Conservation (phyloP, 2,329 filamentous ascomycete species). For the Fonsecaea nubica region DNA sequence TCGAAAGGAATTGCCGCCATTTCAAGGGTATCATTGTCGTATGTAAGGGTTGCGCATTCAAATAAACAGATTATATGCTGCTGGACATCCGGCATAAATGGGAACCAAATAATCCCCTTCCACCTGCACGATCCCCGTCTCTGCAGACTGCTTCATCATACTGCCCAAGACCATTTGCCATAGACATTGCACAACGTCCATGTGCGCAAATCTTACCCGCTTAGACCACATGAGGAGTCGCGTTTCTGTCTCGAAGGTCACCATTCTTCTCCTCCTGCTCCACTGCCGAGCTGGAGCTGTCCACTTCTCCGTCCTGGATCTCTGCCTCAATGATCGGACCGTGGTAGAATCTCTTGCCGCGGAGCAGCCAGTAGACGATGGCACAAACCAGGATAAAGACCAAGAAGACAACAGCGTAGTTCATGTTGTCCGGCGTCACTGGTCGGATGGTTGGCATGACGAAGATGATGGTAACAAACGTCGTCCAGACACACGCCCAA, state of each 20-base stretch:
- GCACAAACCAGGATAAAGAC: conserved; percentile 55
- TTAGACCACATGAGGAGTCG: background rate
- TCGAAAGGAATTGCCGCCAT: background rate
- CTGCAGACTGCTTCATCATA: background rate
- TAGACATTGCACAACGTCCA: background rate
- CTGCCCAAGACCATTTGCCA: conserved; percentile 1
- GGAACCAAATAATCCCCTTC: background rate
- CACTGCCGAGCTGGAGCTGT: conserved; percentile 19
- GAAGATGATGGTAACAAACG: conserved; percentile 63
- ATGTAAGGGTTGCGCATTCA: background rate
- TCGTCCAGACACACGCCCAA: conserved; percentile 60
- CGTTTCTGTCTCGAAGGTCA: conserved; percentile 1
- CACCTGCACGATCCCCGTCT: background rate
- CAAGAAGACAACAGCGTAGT: conserved; percentile 62
- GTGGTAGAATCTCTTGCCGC: conserved; percentile 57
- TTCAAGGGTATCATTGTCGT: background rate
- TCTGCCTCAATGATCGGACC: conserved; percentile 52
- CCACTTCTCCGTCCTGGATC: conserved; percentile 26
- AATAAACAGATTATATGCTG: background rate
- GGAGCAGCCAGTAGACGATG: conserved; percentile 54
- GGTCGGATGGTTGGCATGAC: conserved; percentile 59
- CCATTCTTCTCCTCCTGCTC: conserved; percentile 29
- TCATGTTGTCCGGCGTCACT: conserved; percentile 59
- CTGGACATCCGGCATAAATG: background rate
- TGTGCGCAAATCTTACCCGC: background rate